These are phyloP conservation scores for Pinus taeda DNA, from an alignment of 75 land plant genomes.

Conservation along the genomic window DNA sequence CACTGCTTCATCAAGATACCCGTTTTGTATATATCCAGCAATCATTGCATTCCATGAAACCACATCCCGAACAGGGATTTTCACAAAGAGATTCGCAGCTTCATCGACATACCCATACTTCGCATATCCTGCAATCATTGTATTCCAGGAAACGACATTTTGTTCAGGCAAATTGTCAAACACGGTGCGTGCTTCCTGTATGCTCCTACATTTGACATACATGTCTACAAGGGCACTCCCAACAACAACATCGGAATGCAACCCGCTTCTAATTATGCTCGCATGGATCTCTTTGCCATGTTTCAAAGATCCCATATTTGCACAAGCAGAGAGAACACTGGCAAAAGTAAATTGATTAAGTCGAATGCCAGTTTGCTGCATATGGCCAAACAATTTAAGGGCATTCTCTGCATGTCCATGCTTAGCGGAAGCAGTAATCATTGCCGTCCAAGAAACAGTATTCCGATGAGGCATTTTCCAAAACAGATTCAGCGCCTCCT, in stretches of 20 bases:
- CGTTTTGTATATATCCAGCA: slow-evolving; percentile 4
- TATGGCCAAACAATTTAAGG: not conserved
- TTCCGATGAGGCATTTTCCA: not conserved
- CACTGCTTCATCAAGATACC: slow-evolving; percentile 8
- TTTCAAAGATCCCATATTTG: not conserved
- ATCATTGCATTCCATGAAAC: slow-evolving; percentile 10
- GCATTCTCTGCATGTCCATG: not conserved
- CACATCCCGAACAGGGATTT: slow-evolving; percentile 10
- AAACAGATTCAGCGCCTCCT: not conserved
- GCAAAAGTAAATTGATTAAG: not conserved
- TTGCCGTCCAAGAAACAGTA: slow-evolving; percentile 1
- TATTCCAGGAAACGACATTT: slow-evolving; percentile 53
- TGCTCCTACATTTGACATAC: slow-evolving; percentile 37
- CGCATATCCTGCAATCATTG: slow-evolving; percentile 50
- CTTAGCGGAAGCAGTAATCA: not conserved
- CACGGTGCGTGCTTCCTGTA: slow-evolving; percentile 23
- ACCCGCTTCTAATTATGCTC: not conserved
- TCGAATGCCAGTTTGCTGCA: not conserved
- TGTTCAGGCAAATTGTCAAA: slow-evolving; percentile 32
- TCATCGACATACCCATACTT: slow-evolving; percentile 12
- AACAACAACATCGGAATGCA: not conserved
- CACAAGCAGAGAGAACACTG: slow-evolving; percentile 6
- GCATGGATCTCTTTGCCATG: not conserved
- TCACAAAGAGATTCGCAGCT: slow-evolving; percentile 8
- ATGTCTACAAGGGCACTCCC: slow-evolving; percentile 6